A percentile compares a stretch with the other conserved stretches of the same genome.
phyloP scores from a whole-genome alignment of 2,329 filamentous ascomycete genomes.

The Phyllosticta citribraziliensis region DNA sequence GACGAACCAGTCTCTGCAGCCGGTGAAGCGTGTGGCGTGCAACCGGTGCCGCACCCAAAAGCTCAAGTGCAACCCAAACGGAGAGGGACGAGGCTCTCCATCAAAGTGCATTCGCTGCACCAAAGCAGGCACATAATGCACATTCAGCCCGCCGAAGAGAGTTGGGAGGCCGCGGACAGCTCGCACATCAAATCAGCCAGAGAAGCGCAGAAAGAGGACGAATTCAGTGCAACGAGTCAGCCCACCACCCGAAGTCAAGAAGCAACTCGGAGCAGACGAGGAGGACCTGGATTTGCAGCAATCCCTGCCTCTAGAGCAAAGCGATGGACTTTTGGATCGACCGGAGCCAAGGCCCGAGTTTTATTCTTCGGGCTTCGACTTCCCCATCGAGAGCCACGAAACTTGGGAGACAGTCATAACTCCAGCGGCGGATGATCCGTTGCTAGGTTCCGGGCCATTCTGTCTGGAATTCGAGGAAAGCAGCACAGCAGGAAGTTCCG shows the following conservation, averaged over 20 bases:
- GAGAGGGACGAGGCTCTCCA: background rate
- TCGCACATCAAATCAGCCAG: background rate
- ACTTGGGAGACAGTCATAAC: background rate
- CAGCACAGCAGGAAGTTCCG: background rate
- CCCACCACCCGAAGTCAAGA: background rate
- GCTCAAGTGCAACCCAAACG: background rate
- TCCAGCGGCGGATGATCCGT: background rate
- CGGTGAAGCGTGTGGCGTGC: background rate
- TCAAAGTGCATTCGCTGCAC: background rate
- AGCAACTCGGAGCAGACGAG: background rate
- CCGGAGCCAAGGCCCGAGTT: background rate
- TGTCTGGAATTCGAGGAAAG: background rate
- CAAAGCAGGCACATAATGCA: background rate
- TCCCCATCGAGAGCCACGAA: background rate
- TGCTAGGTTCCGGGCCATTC: background rate
- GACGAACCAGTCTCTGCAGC: background rate
- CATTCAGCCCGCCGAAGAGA: background rate
- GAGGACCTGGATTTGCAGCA: background rate
- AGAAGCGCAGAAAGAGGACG: background rate
- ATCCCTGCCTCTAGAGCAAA: background rate
- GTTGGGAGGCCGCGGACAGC: background rate
- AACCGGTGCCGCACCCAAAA: background rate
- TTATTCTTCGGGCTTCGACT: background rate
- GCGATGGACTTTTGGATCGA: background rate
- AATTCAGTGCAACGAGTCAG: background rate